phyloP scores from a whole-genome alignment of 1,284 basidiomycete genomes.

The Ceratorhiza oryzae-sativae region DNA sequence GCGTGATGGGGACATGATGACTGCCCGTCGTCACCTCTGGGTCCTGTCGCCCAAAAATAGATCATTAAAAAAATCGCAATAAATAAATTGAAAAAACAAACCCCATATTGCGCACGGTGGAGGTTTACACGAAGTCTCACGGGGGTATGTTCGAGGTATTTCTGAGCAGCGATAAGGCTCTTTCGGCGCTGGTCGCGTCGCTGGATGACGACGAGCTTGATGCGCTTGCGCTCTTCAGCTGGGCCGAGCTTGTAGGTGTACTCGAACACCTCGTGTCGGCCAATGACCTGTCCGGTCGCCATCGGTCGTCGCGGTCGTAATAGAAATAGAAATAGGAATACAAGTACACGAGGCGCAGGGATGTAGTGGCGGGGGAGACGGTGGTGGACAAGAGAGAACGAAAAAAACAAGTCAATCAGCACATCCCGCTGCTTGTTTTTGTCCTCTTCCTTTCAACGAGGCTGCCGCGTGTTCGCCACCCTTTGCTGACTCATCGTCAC shows the following conservation, averaged over 20 bases:
- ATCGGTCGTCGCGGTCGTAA: conserved; percentile 1
- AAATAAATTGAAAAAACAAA: not conserved
- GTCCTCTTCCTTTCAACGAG: conserved; percentile 17
- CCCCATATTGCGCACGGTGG: conserved; percentile 21
- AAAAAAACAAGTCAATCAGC: conserved; percentile 4
- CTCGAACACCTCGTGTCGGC: conserved; percentile 33
- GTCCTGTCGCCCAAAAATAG: conserved; percentile 11
- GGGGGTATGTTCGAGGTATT: conserved; percentile 4
- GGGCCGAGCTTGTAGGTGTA: conserved; percentile 17
- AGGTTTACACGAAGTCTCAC: conserved; percentile 29
- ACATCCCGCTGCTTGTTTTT: conserved; percentile 2
- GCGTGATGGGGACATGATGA: conserved; percentile 16
- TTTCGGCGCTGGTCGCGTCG: conserved; percentile 31
- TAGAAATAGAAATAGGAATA: not conserved
- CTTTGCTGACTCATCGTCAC: not conserved
- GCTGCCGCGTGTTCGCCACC: conserved; percentile 12
- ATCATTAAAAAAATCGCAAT: not conserved
- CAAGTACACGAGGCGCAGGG: not conserved
- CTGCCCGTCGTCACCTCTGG: conserved; percentile 20
- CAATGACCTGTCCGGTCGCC: conserved; percentile 29
- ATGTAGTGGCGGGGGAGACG: not conserved
- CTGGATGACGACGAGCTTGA: conserved; percentile 38
- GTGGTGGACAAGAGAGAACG: not conserved
- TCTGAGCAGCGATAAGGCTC: conserved; percentile 13
- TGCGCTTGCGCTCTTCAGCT: conserved; percentile 19